phyloP scores from a whole-genome alignment of 768 basidiomycete species.

The Leucosporidium yakuticum region DNA sequence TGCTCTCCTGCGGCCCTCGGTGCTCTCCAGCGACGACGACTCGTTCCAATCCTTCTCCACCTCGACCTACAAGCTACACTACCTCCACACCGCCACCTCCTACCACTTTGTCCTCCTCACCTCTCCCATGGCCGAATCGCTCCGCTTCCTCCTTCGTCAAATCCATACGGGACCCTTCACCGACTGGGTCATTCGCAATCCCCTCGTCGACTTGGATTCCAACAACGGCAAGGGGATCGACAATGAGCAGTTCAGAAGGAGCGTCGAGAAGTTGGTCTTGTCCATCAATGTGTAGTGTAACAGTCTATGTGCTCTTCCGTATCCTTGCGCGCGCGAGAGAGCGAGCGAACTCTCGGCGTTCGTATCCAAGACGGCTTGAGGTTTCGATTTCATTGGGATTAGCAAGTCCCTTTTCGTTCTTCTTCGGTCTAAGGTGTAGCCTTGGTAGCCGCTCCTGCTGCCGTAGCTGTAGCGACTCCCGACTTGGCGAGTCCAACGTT shows the following conservation, averaged over 20 bases:
- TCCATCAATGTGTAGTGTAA: not conserved
- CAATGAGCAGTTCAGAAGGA: constrained; percentile 81
- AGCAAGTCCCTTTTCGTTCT: not conserved
- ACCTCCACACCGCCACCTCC: constrained; percentile 83
- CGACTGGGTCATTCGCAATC: constrained; percentile 89
- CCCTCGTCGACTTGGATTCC: constrained; percentile 66
- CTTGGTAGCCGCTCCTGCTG: not conserved
- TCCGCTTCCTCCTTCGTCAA: constrained; percentile 74
- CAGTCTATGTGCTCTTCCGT: not conserved
- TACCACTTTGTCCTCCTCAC: constrained; percentile 94
- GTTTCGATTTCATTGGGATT: not conserved
- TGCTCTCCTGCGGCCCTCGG: not conserved
- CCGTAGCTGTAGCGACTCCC: not conserved
- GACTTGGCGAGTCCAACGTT: constrained; percentile 20
- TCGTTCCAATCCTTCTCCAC: constrained; percentile 85
- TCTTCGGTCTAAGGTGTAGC: not conserved
- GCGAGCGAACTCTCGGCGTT: constrained; percentile 48
- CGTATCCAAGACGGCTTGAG: constrained; percentile 56
- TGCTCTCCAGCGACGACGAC: constrained; percentile 62
- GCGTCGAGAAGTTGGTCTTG: constrained; percentile 63
- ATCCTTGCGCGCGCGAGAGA: not conserved
- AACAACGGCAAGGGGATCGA: constrained; percentile 70
- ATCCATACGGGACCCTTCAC: constrained; percentile 90
- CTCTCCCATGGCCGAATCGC: constrained; percentile 44
- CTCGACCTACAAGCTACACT: constrained; percentile 83